Evolutionary conservation across 345 rosid genomes (phyloP).

Genomic region (Anastatica hierochuntica): DNA sequence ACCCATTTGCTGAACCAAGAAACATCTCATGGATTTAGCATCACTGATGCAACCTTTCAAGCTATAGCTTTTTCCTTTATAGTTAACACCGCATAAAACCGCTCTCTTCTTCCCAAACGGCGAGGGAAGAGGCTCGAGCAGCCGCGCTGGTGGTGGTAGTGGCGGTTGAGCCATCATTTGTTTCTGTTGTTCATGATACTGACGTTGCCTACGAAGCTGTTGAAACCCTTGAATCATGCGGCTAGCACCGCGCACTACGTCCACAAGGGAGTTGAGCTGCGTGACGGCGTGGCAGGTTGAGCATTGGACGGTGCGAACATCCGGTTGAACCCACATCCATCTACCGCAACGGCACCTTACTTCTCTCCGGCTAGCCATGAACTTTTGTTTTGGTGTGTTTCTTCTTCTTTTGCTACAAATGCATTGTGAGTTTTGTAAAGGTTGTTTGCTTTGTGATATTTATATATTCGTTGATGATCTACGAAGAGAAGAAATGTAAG

Average conservation of each 20-base stretch:
- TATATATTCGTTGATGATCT: slow-evolving; percentile 12
- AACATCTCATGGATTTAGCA: slow-evolving; percentile 43
- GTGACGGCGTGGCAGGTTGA: slow-evolving; percentile 35
- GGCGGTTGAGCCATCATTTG: slow-evolving; percentile 9
- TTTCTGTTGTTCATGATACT: background rate
- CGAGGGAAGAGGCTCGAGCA: slow-evolving; percentile 24
- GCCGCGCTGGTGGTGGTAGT: slow-evolving; percentile 3
- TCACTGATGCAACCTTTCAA: slow-evolving; percentile 55
- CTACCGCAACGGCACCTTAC: slow-evolving; percentile 43
- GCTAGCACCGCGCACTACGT: slow-evolving; percentile 15
- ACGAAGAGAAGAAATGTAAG: background rate
- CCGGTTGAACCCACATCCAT: slow-evolving; percentile 36
- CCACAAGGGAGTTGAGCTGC: slow-evolving; percentile 15
- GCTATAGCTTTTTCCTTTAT: slow-evolving; percentile 33
- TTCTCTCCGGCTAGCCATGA: slow-evolving; percentile 36
- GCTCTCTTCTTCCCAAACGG: slow-evolving; percentile 47
- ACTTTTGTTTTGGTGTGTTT: no score
- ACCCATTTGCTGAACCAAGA: slow-evolving; percentile 40
- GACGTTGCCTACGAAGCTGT: slow-evolving; percentile 19
- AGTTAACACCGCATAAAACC: slow-evolving; percentile 51
- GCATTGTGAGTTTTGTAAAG: slow-evolving; percentile 3
- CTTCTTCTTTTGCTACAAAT: slow-evolving; percentile 8
- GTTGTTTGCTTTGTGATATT: background rate
- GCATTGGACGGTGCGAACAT: slow-evolving; percentile 32
- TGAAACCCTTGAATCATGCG: slow-evolving; percentile 21